These are phyloP conservation scores for Jatropha podagrica DNA, from an alignment of 441 rosid genomes.

Conservation along the genomic window DNA sequence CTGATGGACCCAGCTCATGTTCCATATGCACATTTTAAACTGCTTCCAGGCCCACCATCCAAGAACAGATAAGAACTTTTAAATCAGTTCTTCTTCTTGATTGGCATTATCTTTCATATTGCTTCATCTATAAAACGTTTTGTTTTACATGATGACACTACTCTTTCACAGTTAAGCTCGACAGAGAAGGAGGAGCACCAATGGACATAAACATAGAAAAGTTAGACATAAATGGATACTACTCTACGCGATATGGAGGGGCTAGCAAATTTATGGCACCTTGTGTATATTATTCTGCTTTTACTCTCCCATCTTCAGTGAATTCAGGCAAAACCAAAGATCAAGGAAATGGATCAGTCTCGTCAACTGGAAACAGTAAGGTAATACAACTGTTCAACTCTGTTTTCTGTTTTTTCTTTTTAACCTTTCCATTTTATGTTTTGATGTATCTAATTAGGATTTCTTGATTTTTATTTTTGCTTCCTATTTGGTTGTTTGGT, in stretches of 20 bases:
- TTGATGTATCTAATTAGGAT: not conserved
- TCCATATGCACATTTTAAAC: slow-evolving; percentile 80
- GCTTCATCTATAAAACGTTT: not conserved
- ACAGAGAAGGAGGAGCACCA: slow-evolving; percentile 89
- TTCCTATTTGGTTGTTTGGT: not conserved
- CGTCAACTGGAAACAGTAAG: slow-evolving; percentile 39
- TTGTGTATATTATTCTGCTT: slow-evolving; percentile 51
- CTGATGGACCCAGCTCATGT: slow-evolving; percentile 97
- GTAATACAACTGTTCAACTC: slow-evolving; percentile 18
- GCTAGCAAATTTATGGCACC: slow-evolving; percentile 62
- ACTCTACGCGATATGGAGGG: slow-evolving; percentile 34
- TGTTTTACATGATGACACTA: slow-evolving; percentile 8
- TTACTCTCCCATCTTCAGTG: slow-evolving; percentile 31
- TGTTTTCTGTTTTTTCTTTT: not conserved
- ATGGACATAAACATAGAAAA: slow-evolving; percentile 46
- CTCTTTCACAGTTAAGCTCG: slow-evolving; percentile 53
- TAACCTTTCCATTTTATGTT: not conserved
- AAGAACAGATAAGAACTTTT: slow-evolving; percentile 36
- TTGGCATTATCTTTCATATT: not conserved
- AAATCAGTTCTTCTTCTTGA: not conserved
- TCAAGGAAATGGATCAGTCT: slow-evolving; percentile 40
- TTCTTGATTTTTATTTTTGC: not conserved
- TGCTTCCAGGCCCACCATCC: slow-evolving; percentile 43
- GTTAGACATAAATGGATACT: slow-evolving; percentile 50
- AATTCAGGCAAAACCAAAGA: slow-evolving; percentile 4